Evolutionary conservation across 257 asterid species (phyloP), one percentile per base, ranked within the genome.

Genomic region (Scutellaria baicalensis): DNA sequence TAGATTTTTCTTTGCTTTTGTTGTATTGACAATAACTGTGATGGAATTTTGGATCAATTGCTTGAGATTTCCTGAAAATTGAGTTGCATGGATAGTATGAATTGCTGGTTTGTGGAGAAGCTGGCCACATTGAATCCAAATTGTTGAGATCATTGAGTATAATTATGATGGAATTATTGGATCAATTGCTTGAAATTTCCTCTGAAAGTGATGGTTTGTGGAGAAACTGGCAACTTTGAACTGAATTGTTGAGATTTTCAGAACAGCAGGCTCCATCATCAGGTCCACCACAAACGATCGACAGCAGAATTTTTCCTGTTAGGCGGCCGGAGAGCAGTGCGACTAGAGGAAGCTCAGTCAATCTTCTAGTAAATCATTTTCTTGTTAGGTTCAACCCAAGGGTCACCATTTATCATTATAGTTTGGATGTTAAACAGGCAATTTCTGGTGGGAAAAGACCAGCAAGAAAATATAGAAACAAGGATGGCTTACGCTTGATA

Each of bases 281-380:
- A 56, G 14, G 59, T 55, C 6, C 51, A 42, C 56, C 54, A 23
- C 59, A 20, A 64, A 51, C 43, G 6, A 9, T 67, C 9, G 42
- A 48, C 18, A 58, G 48, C 65, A 68, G 76, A 68, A 63, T 63
- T 72, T 72, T 80, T 21, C 84, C 84, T 14, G 71, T 35, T 50
- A 80, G 69, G 78, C 80, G 84, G 59, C 84, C 84, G 12, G 79
- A 68, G 35, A 73, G 75, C 13, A 59, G 71, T 58, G 55, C 56
- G 5, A 21, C 39, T 23, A 56, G 42, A 12, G 79, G 75, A 21
- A 73, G 57, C n/a, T 60, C 84, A 4, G 77, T 81, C 72, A 73
- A 66, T 57, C 84, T 87, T 48, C 82, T 74, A 13, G 90, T 77
- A 39, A 85, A 89, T 61, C 92, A 86, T 78, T 87, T 89, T 64